A percentile compares a stretch with the other conserved stretches of the same genome.
Conservation (phyloP, 2,329 filamentous ascomycete species). For the Didymella glomerata region DNA sequence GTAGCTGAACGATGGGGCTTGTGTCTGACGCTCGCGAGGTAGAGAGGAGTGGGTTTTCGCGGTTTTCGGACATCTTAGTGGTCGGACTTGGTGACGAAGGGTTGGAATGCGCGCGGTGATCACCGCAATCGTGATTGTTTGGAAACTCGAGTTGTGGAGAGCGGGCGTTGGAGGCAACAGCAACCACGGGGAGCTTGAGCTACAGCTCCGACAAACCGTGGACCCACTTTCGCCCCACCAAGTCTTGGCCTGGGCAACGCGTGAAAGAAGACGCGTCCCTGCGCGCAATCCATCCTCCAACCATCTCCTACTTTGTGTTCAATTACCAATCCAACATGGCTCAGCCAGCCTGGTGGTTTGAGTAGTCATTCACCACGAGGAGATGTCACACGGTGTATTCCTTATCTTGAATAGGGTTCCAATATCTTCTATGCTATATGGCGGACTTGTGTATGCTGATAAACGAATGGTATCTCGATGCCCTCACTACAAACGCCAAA, state of each 20-base stretch:
- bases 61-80: conserved; percentile 47
- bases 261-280: not conserved
- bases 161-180: conserved; percentile 11
- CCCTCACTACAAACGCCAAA: not conserved
- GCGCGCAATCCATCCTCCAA: not conserved
- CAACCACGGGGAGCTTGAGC: conserved; percentile 20
- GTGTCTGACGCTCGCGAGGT: conserved; percentile 67
- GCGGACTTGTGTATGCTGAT: not conserved
- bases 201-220: not conserved
- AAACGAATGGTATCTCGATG: conserved; percentile 19
- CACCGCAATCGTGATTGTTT: conserved; percentile 1
- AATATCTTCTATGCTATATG: not conserved
- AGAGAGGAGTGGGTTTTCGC: conserved; percentile 55
- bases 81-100: not conserved
- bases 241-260: not conserved
- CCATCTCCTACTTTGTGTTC: not conserved
- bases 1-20: conserved; percentile 80
- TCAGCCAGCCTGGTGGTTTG: not conserved
- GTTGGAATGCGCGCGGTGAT: not conserved
- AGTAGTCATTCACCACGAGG: not conserved
- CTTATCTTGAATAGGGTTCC: not conserved
- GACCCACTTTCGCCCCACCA: not conserved
- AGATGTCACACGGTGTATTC: not conserved
- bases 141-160: conserved; percentile 12
- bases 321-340: no score